Evolutionary conservation across 805 yeast genomes (phyloP).

Genomic region (Zygosaccharomyces lentus): DNA sequence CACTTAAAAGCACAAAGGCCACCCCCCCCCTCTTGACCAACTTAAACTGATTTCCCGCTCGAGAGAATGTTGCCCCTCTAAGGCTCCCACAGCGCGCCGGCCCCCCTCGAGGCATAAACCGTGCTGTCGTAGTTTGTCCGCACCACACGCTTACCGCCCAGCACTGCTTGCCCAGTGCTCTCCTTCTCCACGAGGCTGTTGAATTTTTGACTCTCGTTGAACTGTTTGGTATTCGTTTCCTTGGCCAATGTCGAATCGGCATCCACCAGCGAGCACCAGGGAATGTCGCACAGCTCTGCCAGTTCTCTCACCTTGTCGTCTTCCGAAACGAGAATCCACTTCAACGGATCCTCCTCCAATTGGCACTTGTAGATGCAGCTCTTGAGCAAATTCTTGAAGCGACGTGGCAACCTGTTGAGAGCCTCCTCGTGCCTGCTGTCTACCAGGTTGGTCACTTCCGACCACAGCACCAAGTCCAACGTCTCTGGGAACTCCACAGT

Average conservation of each 20-base stretch:
- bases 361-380: constrained; percentile 54
- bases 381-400: constrained; percentile 51
- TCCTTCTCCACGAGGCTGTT: constrained; percentile 21
- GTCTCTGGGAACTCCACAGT: constrained; percentile 48
- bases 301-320: constrained; percentile 52
- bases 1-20: neutral
- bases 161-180: constrained; percentile 19
- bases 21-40: no score
- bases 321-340: constrained; percentile 63
- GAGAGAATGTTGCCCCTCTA: constrained; percentile 13
- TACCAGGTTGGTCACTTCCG: constrained; percentile 20
- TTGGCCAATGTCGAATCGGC: constrained; percentile 28
- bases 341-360: constrained; percentile 37
- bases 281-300: constrained; percentile 52
- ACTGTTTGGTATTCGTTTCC: constrained; percentile 24
- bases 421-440: constrained; percentile 10
- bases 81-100: constrained; percentile 59
- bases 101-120: constrained; percentile 57
- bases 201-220: constrained; percentile 24
- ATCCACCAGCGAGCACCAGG: constrained; percentile 37
- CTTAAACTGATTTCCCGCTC: no score
- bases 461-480: constrained; percentile 25
- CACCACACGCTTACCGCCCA: constrained; percentile 34
- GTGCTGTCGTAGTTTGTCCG: constrained; percentile 45
- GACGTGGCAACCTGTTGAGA: constrained; percentile 42